Evolutionary conservation across 768 basidiomycete genomes (phyloP).

Genomic region (Mycena vitilis): DNA sequence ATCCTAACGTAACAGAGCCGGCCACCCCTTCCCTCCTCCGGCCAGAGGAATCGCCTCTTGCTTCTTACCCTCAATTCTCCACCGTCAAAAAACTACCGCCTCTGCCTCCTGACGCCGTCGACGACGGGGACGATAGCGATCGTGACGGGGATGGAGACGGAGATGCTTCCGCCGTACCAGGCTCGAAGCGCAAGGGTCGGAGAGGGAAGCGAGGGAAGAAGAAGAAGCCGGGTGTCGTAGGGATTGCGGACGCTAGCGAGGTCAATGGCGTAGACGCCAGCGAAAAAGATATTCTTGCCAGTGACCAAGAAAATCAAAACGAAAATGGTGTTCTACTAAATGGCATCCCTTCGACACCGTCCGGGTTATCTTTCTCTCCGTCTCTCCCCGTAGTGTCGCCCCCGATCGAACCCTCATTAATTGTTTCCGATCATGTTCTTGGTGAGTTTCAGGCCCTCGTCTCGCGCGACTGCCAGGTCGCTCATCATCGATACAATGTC

Average conservation of each 20-base stretch:
- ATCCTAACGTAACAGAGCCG: not conserved
- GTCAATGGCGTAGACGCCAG: constrained; percentile 58
- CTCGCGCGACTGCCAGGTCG: constrained; percentile 6
- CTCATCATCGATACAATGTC: constrained; percentile 12
- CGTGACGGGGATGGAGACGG: constrained; percentile 54
- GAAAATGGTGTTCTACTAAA: constrained; percentile 36
- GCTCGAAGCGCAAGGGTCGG: constrained; percentile 55
- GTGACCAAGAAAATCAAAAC: constrained; percentile 47
- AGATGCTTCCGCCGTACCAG: constrained; percentile 56
- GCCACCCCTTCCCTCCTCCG: not conserved
- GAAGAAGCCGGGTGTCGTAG: constrained; percentile 56
- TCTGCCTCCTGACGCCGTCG: constrained; percentile 42
- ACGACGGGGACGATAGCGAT: constrained; percentile 69
- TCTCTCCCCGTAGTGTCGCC: constrained; percentile 43
- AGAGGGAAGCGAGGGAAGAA: constrained; percentile 68
- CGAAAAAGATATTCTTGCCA: constrained; percentile 46
- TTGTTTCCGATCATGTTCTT: constrained; percentile 80
- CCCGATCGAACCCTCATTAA: constrained; percentile 59
- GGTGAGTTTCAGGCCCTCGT: constrained; percentile 57
- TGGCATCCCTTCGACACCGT: constrained; percentile 30
- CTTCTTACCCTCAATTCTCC: constrained; percentile 25
- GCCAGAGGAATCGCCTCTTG: constrained; percentile 1
- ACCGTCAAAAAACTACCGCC: constrained; percentile 26
- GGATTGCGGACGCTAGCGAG: constrained; percentile 45
- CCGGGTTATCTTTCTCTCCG: constrained; percentile 38